Evolutionary conservation across 2,329 filamentous ascomycete species (phyloP).

Genomic region (Cladobotryum mycophilum): DNA sequence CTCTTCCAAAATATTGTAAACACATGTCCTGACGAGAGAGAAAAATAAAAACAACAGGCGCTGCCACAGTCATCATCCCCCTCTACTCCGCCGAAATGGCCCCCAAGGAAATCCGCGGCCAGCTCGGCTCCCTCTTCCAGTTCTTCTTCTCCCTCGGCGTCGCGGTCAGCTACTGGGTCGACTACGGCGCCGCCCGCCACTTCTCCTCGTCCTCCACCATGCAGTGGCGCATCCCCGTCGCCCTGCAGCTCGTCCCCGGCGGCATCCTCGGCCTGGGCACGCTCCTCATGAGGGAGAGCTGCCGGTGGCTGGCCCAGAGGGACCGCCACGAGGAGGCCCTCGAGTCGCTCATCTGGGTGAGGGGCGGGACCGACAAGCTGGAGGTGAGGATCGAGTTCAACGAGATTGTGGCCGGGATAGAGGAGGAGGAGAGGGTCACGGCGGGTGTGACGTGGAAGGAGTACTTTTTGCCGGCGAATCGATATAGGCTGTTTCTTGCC

Average conservation of each 20-base stretch:
- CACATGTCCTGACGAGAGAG: too few species aligned
- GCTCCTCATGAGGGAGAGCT: constrained; percentile 42
- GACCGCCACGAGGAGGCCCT: constrained; percentile 40
- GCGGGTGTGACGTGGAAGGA: constrained; percentile 42
- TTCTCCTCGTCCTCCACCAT: constrained; percentile 28
- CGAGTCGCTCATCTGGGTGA: constrained; percentile 44
- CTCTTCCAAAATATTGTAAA: not conserved
- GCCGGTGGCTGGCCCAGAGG: constrained; percentile 40
- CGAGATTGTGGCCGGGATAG: constrained; percentile 39
- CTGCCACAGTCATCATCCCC: constrained; percentile 37
- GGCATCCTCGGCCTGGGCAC: constrained; percentile 42
- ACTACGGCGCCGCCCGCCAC: constrained; percentile 39
- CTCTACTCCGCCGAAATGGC: constrained; percentile 41
- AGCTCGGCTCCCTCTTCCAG: constrained; percentile 38
- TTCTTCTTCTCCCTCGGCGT: constrained; percentile 39
- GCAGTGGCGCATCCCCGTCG: constrained; percentile 47
- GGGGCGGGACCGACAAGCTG: constrained; percentile 35
- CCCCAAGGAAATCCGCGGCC: constrained; percentile 39
- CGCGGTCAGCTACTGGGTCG: constrained; percentile 38
- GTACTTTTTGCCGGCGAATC: constrained; percentile 37
- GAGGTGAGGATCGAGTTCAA: constrained; percentile 21
- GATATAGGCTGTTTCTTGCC: constrained; percentile 41
- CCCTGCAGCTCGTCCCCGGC: constrained; percentile 41
- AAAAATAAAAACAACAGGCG: not conserved
- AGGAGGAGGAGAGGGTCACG: constrained; percentile 38